Percentiles rank a stretch among this genome's conserved stretches.
Evolutionary conservation across 768 basidiomycete species (phyloP).

Genomic region (Leccinum rimulosum): DNA sequence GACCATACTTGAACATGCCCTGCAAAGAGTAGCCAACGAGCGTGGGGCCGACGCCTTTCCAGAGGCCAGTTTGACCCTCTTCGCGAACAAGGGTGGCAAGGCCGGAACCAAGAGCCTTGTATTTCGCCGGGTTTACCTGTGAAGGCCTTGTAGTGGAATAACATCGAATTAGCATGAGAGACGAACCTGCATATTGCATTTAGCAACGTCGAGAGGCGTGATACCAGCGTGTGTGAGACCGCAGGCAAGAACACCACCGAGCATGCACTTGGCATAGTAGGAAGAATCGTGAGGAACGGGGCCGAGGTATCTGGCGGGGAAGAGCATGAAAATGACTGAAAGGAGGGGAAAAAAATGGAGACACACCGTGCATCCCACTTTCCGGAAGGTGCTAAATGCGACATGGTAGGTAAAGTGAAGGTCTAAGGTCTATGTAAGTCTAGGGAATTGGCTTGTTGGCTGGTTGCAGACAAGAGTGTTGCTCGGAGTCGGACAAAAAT

Average conservation of each 20-base stretch:
- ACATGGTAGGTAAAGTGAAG: conserved; percentile 3
- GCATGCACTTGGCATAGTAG: conserved; percentile 12
- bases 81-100: conserved; percentile 68
- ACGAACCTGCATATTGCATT: conserved; percentile 13
- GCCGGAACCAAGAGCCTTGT: conserved; percentile 59
- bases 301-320: conserved; percentile 8
- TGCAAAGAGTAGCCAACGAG: conserved; percentile 91
- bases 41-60: conserved; percentile 94
- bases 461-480: background rate
- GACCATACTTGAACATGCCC: conserved; percentile 98
- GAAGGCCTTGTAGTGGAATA: background rate
- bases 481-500: background rate
- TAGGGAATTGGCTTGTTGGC: background rate
- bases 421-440: conserved; percentile 4
- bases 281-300: conserved; percentile 12
- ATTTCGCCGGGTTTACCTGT: conserved; percentile 76
- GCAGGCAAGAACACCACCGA: conserved; percentile 9
- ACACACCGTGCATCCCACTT: conserved; percentile 17
- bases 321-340: background rate
- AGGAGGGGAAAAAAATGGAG: background rate
- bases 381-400: conserved; percentile 16
- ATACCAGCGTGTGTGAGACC: conserved; percentile 9
- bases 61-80: conserved; percentile 82
- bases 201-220: conserved; percentile 9
- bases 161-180: too few relatives aligned